Evolutionary conservation across 768 basidiomycete species (phyloP).

Genomic region (Macrolepiota dolichaula): DNA sequence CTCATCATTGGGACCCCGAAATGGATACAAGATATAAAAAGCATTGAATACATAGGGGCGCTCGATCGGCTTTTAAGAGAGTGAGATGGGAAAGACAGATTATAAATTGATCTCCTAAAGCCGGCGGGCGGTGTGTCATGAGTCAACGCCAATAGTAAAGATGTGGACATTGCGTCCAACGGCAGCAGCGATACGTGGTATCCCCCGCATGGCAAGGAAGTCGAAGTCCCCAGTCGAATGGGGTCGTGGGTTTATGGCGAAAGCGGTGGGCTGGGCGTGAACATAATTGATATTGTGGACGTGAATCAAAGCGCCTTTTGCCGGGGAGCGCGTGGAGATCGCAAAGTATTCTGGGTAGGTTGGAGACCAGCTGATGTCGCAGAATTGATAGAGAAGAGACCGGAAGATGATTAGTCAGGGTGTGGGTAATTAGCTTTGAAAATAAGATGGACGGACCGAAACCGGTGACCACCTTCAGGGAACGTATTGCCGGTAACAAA

Average conservation of each 20-base stretch:
- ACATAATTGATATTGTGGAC: conserved; percentile 66
- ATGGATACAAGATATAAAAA: not conserved
- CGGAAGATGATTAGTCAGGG: not conserved
- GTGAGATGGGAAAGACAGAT: not conserved
- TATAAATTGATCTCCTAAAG: conserved; percentile 9
- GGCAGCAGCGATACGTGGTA: conserved; percentile 66
- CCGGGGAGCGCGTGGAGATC: conserved; percentile 57
- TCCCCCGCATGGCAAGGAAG: conserved; percentile 59
- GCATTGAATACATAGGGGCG: not conserved
- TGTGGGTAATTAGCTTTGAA: conserved; percentile 1
- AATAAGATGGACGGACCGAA: conserved; percentile 48
- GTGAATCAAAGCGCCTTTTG: conserved; percentile 64
- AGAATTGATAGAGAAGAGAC: not conserved
- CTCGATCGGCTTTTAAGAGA: conserved; percentile 8
- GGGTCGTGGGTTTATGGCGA: conserved; percentile 58
- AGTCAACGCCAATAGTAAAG: conserved; percentile 64
- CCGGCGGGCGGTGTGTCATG: conserved; percentile 19
- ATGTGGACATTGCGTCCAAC: conserved; percentile 57
- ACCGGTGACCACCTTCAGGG: conserved; percentile 61
- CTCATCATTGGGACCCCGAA: not conserved
- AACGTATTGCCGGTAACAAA: conserved; percentile 58
- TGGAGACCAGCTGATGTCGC: conserved; percentile 63
- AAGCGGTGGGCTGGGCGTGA: conserved; percentile 59
- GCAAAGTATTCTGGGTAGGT: conserved; percentile 78
- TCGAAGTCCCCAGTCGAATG: conserved; percentile 73